A percentile compares a stretch with the other conserved stretches of the same genome.
Evolutionary conservation across 1,284 basidiomycete genomes (phyloP).

Genomic region (Tilletia horrida): DNA sequence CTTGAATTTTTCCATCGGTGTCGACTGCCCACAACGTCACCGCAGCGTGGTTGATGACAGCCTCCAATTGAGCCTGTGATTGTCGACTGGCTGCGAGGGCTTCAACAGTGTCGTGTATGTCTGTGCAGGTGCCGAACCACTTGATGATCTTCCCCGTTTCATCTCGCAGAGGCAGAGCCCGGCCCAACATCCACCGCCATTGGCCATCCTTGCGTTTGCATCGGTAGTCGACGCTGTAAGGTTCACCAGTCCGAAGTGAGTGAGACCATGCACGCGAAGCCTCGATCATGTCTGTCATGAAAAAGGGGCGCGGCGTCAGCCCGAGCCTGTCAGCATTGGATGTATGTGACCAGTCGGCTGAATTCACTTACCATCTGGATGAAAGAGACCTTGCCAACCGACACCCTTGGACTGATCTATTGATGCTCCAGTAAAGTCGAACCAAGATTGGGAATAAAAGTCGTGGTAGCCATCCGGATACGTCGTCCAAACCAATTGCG

Average conservation of each 20-base stretch:
- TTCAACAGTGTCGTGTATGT: constrained; percentile 48
- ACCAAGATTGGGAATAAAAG: constrained; percentile 49
- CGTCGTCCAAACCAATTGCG: constrained; percentile 55
- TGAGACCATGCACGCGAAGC: constrained; percentile 48
- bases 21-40: constrained; percentile 51
- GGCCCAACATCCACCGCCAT: constrained; percentile 52
- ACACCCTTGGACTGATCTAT: constrained; percentile 41
- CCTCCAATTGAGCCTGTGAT: constrained; percentile 43
- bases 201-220: constrained; percentile 44
- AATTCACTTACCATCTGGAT: constrained; percentile 45
- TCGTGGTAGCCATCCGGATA: constrained; percentile 49
- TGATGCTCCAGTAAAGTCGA: constrained; percentile 52
- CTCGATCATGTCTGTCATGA: constrained; percentile 35
- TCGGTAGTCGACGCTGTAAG: constrained; percentile 54
- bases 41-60: constrained; percentile 49
- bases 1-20: constrained; percentile 39
- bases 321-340: neutral
- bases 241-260: constrained; percentile 54
- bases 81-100: constrained; percentile 44
- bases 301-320: neutral
- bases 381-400: constrained; percentile 54
- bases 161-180: constrained; percentile 49
- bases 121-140: constrained; percentile 54
- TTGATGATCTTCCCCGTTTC: constrained; percentile 45
- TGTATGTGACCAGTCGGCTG: neutral